Conservation (phyloP, 768 basidiomycete genomes). For the Serendipita sp. region DNA sequence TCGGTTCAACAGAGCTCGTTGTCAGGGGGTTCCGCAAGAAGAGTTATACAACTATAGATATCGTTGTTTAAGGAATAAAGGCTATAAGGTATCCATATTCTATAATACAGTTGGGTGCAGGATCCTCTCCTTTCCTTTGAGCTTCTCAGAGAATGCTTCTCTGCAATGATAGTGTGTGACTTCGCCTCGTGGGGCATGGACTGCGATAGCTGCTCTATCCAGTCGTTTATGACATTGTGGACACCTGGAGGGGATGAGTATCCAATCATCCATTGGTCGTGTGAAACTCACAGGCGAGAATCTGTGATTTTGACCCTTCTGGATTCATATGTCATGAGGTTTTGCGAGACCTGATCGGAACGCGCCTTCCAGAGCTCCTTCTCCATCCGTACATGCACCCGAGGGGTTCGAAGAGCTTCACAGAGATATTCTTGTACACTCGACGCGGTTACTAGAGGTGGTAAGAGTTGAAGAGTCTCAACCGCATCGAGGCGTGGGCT, state of each 20-base stretch:
- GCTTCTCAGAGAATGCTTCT: conserved; percentile 46
- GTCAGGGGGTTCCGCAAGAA: neutral
- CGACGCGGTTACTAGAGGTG: conserved; percentile 73
- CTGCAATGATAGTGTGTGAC: conserved; percentile 96
- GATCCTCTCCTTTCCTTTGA: neutral
- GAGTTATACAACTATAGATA: neutral
- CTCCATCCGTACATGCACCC: conserved; percentile 55
- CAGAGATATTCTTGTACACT: conserved; percentile 67
- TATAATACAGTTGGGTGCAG: neutral
- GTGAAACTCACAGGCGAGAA: conserved; percentile 63
- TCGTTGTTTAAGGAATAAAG: too few relatives aligned
- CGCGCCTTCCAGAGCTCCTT: conserved; percentile 58
- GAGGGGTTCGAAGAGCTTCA: conserved; percentile 47
- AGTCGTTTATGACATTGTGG: conserved; percentile 92
- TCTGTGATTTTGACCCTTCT: conserved; percentile 82
- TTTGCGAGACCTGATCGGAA: conserved; percentile 58
- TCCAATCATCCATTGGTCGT: neutral
- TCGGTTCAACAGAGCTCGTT: neutral
- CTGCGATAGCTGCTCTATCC: conserved; percentile 85
- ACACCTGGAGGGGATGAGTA: conserved; percentile 38
- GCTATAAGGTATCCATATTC: too few relatives aligned
- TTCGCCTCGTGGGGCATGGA: conserved; percentile 81
- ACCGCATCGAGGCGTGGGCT: conserved; percentile 66
- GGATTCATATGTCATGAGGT: conserved; percentile 59
- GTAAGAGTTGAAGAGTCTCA: conserved; percentile 71